These are phyloP conservation scores for Chlamydomonas incerta DNA, from an alignment of 139 green algal genomes.

Conservation along the genomic window DNA sequence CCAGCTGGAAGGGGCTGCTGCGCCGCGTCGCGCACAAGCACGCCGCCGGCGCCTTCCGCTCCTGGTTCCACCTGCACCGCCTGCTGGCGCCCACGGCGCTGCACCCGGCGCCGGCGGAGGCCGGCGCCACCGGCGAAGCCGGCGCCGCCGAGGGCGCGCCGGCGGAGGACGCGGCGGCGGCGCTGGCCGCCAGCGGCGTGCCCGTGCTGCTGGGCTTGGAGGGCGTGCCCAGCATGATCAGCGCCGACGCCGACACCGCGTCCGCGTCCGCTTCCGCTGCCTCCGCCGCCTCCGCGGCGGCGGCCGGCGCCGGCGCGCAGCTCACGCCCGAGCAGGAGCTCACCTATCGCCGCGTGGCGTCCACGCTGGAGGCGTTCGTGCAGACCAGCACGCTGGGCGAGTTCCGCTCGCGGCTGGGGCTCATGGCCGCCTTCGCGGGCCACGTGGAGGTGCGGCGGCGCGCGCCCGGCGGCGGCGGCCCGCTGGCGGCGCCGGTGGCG, in stretches of 20 bases:
- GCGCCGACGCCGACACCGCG: background rate
- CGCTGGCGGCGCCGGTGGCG: slow-evolving; percentile 41
- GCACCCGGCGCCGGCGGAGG: background rate
- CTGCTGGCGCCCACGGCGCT: slow-evolving; percentile 57
- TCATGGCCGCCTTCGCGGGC: slow-evolving; percentile 74
- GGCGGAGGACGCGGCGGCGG: background rate
- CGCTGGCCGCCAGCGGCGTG: slow-evolving; percentile 28
- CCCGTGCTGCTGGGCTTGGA: slow-evolving; percentile 28
- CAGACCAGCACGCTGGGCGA: slow-evolving; percentile 91
- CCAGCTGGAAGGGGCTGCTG: slow-evolving; percentile 83
- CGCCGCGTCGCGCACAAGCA: slow-evolving; percentile 58
- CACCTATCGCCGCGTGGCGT: slow-evolving; percentile 49
- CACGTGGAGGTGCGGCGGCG: slow-evolving; percentile 60
- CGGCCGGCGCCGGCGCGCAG: background rate
- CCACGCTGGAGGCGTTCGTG: slow-evolving; percentile 90
- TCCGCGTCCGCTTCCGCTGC: background rate
- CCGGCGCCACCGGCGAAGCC: background rate
- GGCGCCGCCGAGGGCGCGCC: background rate
- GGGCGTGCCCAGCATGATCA: slow-evolving; percentile 1
- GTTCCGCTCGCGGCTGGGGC: slow-evolving; percentile 80
- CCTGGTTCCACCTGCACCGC: slow-evolving; percentile 94
- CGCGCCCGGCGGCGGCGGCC: background rate
- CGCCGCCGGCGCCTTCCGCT: slow-evolving; percentile 67
- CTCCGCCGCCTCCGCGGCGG: background rate
- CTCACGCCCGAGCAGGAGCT: slow-evolving; percentile 7